Percentiles rank a stretch among this genome's conserved stretches.
Conservation (phyloP, 306 rosid genomes). For the Dicorynia guianensis region DNA sequence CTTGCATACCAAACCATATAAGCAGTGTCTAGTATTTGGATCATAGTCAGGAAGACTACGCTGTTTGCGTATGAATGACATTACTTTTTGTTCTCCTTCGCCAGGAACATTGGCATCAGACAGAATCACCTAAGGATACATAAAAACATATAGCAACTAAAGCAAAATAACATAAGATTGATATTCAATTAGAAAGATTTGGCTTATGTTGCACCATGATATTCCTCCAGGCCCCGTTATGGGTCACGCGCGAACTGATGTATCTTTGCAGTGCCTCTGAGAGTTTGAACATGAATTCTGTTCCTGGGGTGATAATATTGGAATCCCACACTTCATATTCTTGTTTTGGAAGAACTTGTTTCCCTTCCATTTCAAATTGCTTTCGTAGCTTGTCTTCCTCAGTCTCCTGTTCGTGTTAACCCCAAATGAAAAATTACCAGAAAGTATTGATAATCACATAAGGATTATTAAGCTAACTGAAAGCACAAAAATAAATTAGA, state of each 20-base stretch:
- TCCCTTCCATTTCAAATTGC: conserved; percentile 59
- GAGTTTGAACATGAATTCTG: conserved; percentile 59
- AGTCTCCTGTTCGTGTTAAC: conserved; percentile 41
- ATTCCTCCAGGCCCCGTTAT: conserved; percentile 49
- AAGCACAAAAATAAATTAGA: background rate
- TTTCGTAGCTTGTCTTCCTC: conserved; percentile 51
- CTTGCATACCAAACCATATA: conserved; percentile 63
- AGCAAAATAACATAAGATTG: too few relatives aligned
- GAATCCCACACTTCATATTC: conserved; percentile 54
- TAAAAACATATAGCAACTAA: too few relatives aligned
- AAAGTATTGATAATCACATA: too few relatives aligned
- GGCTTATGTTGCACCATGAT: conserved; percentile 42
- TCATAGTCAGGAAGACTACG: conserved; percentile 45
- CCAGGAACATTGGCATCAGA: conserved; percentile 79
- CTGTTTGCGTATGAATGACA: conserved; percentile 53
- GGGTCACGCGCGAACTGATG: conserved; percentile 34
- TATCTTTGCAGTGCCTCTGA: conserved; percentile 55
- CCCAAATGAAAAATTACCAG: background rate
- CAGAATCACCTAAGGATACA: conserved; percentile 50
- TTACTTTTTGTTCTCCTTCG: conserved; percentile 74
- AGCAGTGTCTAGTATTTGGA: conserved; percentile 63
- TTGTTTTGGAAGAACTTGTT: conserved; percentile 47
- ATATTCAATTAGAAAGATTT: background rate
- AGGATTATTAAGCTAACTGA: background rate
- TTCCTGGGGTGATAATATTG: conserved; percentile 65